Evolutionary conservation across 306 rosid species (phyloP).

Genomic region (Glycine latifolia): DNA sequence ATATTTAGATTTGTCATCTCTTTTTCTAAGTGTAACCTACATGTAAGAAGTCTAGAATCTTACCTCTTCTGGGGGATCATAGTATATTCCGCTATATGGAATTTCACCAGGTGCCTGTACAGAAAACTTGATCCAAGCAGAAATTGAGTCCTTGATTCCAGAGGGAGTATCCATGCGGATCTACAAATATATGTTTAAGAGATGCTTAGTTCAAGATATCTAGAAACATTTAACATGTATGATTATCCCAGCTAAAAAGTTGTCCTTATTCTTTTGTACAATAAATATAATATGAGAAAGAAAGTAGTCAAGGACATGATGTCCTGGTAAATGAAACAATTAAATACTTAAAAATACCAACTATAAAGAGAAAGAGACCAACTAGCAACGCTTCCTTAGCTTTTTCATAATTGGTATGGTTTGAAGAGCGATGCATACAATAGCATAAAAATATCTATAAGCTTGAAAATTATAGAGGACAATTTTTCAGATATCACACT

Average conservation of each 20-base stretch:
- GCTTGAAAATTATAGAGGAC: neutral
- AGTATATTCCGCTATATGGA: constrained; percentile 87
- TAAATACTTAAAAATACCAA: constrained; percentile 33
- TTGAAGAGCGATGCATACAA: constrained; percentile 7
- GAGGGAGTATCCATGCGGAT: constrained; percentile 95
- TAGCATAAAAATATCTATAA: neutral
- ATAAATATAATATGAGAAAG: constrained; percentile 19
- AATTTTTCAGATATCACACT: neutral
- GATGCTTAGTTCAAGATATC: constrained; percentile 37
- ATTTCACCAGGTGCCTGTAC: constrained; percentile 97
- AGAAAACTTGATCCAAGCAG: constrained; percentile 98
- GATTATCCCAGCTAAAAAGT: constrained; percentile 6
- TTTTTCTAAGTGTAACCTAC: constrained; percentile 25
- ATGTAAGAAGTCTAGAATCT: constrained; percentile 43
- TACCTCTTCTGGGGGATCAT: constrained; percentile 99
- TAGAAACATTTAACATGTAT: constrained; percentile 23
- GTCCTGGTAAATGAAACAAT: constrained; percentile 12
- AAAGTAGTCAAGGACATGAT: constrained; percentile 37
- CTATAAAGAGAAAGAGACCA: constrained; percentile 15
- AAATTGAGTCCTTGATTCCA: constrained; percentile 93
- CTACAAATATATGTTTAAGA: constrained; percentile 53
- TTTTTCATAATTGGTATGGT: constrained; percentile 8
- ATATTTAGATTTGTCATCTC: constrained; percentile 20
- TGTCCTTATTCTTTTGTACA: constrained; percentile 6
- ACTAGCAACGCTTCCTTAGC: constrained; percentile 8